Conservation (phyloP, 805 yeast genomes). For the Yarrowia deformans region DNA sequence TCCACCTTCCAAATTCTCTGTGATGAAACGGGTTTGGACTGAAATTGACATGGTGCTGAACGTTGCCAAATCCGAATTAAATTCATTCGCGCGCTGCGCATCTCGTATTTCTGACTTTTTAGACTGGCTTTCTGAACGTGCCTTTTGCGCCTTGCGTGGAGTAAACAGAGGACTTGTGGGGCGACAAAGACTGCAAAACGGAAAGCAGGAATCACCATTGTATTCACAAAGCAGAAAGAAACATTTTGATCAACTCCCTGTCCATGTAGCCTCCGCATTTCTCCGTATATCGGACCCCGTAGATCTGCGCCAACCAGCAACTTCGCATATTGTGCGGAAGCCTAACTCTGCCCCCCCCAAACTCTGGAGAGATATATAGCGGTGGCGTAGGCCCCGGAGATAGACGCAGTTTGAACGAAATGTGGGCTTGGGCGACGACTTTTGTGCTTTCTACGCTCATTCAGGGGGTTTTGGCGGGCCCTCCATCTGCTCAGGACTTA, state of each 20-base stretch:
- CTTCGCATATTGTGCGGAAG: constrained; percentile 13
- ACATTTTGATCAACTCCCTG: background rate
- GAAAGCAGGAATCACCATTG: background rate
- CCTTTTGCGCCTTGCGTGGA: background rate
- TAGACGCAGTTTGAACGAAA: background rate
- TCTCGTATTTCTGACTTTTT: constrained; percentile 13
- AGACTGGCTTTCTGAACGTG: constrained; percentile 1
- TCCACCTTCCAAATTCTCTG: background rate
- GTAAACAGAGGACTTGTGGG: background rate
- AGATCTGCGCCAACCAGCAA: constrained; percentile 3
- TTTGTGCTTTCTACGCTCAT: constrained; percentile 3
- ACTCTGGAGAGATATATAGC: constrained; percentile 18
- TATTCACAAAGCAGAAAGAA: too few species aligned
- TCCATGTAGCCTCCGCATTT: background rate
- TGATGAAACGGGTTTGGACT: constrained; percentile 5
- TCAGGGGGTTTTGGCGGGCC: background rate
- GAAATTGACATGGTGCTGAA: background rate
- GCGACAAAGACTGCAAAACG: background rate
- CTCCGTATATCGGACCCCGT: too few species aligned
- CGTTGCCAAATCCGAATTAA: background rate
- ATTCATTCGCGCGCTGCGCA: background rate
- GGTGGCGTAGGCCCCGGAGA: background rate
- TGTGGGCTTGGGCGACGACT: constrained; percentile 8
- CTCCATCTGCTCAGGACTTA: constrained; percentile 11
- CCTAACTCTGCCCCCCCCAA: constrained; percentile 7